Conservation (phyloP, 306 rosid genomes). For the Castanospermum australe region DNA sequence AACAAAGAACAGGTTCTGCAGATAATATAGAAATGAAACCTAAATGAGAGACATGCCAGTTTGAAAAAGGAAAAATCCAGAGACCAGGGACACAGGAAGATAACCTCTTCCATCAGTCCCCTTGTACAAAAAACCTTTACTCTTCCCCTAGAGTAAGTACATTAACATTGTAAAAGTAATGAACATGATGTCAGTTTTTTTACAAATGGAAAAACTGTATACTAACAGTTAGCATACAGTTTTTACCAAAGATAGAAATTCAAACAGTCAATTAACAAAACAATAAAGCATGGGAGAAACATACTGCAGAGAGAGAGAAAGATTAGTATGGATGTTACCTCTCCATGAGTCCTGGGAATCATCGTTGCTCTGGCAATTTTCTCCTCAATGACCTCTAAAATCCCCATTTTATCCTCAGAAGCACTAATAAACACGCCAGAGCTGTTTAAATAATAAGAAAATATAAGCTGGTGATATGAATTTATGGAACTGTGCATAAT, state of each 20-base stretch:
- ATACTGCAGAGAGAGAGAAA: background rate
- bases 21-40: background rate
- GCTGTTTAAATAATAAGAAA: conserved; percentile 46
- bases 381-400: conserved; percentile 68
- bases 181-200: background rate
- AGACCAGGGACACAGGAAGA: background rate
- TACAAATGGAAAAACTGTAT: background rate
- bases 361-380: conserved; percentile 84
- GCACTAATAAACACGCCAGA: conserved; percentile 82
- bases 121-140: background rate
- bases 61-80: background rate
- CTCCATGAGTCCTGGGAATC: conserved; percentile 88
- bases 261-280: background rate
- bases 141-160: background rate
- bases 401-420: conserved; percentile 71
- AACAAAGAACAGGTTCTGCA: background rate
- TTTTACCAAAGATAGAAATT: background rate
- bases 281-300: background rate
- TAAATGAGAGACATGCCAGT: background rate
- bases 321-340: conserved; percentile 50
- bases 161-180: background rate
- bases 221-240: conserved; percentile 2
- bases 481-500: conserved; percentile 15
- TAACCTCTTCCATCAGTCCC: background rate
- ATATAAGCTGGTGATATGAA: conserved; percentile 6